Percentiles rank a stretch among this genome's conserved stretches.
Evolutionary conservation across 2,329 filamentous ascomycete species (phyloP).

Genomic region (Simplicillium sp.): DNA sequence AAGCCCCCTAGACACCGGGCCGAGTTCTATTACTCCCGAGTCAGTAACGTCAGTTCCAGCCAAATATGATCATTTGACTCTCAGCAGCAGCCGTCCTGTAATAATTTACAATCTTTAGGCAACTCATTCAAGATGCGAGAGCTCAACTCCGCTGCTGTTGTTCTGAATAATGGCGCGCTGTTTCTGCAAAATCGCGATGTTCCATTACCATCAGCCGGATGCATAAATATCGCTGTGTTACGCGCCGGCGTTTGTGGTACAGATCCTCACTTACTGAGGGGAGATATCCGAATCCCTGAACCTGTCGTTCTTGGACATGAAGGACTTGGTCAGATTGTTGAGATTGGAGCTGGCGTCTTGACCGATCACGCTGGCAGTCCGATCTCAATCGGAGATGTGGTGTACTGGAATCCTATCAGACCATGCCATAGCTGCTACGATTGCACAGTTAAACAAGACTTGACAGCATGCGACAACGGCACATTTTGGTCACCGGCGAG

Average conservation of each 20-base stretch:
- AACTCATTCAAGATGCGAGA: too few species aligned
- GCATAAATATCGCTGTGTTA: constrained; percentile 1
- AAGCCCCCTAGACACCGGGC: too few species aligned
- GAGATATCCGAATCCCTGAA: neutral
- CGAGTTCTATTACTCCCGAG: too few species aligned
- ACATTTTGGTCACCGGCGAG: constrained; percentile 3
- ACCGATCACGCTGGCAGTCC: constrained; percentile 1
- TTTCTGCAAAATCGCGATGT: neutral
- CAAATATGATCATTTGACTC: too few species aligned
- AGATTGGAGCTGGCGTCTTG: constrained; percentile 1
- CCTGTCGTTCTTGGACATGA: constrained; percentile 2
- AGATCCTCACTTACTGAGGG: neutral
- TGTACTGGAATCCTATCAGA: constrained; percentile 3
- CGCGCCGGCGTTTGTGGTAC: constrained; percentile 1
- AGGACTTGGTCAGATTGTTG: neutral
- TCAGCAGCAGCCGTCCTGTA: too few species aligned
- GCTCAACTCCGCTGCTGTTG: too few species aligned
- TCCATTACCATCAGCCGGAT: neutral
- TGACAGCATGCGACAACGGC: neutral
- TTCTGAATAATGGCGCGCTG: too few species aligned
- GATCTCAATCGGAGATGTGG: neutral
- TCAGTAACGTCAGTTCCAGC: too few species aligned
- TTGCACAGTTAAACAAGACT: constrained; percentile 1
- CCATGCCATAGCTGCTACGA: constrained; percentile 2
- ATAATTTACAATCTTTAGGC: too few species aligned